These are phyloP conservation scores for Lepidium africanum DNA, from an alignment of 345 rosid genomes.

Conservation along the genomic window DNA sequence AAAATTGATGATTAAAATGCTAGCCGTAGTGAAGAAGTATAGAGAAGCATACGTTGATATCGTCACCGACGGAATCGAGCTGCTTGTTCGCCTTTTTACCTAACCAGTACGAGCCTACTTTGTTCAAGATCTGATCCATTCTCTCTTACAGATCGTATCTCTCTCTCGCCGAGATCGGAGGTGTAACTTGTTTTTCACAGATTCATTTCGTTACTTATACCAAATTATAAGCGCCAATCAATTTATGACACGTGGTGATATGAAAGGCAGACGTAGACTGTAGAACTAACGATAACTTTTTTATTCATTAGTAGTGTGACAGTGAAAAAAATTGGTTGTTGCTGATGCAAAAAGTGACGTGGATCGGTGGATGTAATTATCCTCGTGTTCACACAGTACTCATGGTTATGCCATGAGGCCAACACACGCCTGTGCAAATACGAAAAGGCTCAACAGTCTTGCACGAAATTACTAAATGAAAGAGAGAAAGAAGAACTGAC, in stretches of 20 bases:
- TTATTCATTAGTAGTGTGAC: too few species aligned
- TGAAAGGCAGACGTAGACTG: not conserved
- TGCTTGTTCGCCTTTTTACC: constrained; percentile 70
- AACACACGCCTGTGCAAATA: constrained; percentile 38
- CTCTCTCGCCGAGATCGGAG: constrained; percentile 18
- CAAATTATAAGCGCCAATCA: not conserved
- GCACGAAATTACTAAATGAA: not conserved
- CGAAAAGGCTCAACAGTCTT: not conserved
- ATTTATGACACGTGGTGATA: not conserved
- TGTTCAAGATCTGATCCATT: constrained; percentile 93
- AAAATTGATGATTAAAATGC: not conserved
- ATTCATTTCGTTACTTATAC: not conserved
- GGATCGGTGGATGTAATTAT: constrained; percentile 3
- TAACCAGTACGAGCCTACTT: constrained; percentile 85
- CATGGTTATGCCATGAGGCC: constrained; percentile 32
- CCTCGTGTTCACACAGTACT: not conserved
- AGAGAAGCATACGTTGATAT: constrained; percentile 44
- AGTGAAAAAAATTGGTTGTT: too few species aligned
- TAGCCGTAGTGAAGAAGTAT: not conserved
- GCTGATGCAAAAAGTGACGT: not conserved
- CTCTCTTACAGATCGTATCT: not conserved
- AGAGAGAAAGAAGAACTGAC: not conserved
- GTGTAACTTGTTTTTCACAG: not conserved
- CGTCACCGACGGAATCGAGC: constrained; percentile 85
- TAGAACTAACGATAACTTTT: not conserved